Base-by-base conservation (phyloP, 768 basidiomycete genomes). In the Arthromyces matolae region DNA sequence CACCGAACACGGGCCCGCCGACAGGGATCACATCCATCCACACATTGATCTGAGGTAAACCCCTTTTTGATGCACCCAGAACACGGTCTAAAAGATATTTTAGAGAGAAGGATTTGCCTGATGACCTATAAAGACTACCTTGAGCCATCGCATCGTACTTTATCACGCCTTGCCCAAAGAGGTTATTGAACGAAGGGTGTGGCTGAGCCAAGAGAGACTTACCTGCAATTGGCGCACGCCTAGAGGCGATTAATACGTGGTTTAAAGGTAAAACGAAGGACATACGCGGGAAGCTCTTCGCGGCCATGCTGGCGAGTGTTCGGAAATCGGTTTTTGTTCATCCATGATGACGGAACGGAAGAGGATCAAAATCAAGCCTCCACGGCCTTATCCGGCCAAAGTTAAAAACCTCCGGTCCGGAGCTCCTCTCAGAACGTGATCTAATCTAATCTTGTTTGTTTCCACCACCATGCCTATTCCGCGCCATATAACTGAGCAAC, bases 221-320 rank as follows among this genome's bases (percentile, higher is more conserved):
- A 74, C 80, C 80, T 79, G 73, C 80, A 82, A 42, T 70, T 77
- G 10, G 79, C 77, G 63, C 80, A 82, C 34, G 80, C 80, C 80
- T 81, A 36, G 37, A 25, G 54, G 41, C 43, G 28, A 46, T 45
- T 51, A 39, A 37, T 42, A 52, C 54, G 39, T 24, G 24, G 27
- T 46, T 24, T 14, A 27, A 42, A 32, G 33, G 28, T 50, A 22
- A 55, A 48, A 55, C 56, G 44, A 62, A 34, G 3, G 35, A 47
- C 68, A 40, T 61, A 74, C 79, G 70, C 79, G 80, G n/a, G 69
- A 57, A 45, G 73, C 71, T 59, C 77, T 71, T 67, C 73, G 70
- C 27, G 77, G 75, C 76, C 75, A 77, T 51, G 63, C 60, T 62
- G 71, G 66, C 55, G 70, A 61, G 60, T 62, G 71, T 72, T 78